Evolutionary conservation across 495 filamentous ascomycete genomes (phyloP).

Genomic region (Evansstolkia leycettana): DNA sequence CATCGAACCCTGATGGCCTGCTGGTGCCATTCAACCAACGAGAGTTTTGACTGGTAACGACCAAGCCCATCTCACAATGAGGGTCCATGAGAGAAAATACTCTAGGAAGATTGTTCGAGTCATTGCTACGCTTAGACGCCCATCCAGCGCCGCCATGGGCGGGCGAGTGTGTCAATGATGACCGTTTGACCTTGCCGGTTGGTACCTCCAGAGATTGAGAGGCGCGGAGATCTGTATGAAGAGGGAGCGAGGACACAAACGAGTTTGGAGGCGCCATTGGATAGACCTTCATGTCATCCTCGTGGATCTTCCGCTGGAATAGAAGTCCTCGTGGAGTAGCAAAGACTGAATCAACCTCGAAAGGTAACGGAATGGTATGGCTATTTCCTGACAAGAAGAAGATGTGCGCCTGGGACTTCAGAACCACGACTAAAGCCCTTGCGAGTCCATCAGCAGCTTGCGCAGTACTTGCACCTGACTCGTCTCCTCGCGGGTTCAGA

Average conservation of each 20-base stretch:
- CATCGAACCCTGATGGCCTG: slow-evolving; percentile 29
- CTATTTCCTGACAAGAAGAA: slow-evolving; percentile 81
- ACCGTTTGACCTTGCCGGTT: slow-evolving; percentile 24
- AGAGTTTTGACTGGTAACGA: slow-evolving; percentile 46
- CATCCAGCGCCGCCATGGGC: slow-evolving; percentile 11
- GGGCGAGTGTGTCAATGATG: slow-evolving; percentile 20
- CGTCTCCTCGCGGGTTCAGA: slow-evolving; percentile 11
- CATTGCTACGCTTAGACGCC: slow-evolving; percentile 19
- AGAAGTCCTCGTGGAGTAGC: slow-evolving; percentile 71
- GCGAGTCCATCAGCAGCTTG: slow-evolving; percentile 16
- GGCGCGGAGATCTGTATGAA: slow-evolving; percentile 16
- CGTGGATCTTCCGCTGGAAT: slow-evolving; percentile 59
- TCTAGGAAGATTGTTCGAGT: slow-evolving; percentile 51
- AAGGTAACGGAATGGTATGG: slow-evolving; percentile 86
- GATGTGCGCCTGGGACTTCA: slow-evolving; percentile 87
- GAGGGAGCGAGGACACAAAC: slow-evolving; percentile 54
- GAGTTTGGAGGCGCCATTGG: slow-evolving; percentile 59
- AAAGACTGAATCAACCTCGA: slow-evolving; percentile 82
- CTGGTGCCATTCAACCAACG: slow-evolving; percentile 19
- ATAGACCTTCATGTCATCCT: slow-evolving; percentile 16
- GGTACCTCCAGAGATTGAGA: slow-evolving; percentile 35
- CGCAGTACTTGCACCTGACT: not conserved
- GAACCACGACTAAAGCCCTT: slow-evolving; percentile 75
- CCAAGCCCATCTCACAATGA: slow-evolving; percentile 70
- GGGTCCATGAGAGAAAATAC: slow-evolving; percentile 82